These are phyloP conservation scores for Schwanniomyces etchellsii DNA, from an alignment of 1,139 yeast species.

Conservation along the genomic window DNA sequence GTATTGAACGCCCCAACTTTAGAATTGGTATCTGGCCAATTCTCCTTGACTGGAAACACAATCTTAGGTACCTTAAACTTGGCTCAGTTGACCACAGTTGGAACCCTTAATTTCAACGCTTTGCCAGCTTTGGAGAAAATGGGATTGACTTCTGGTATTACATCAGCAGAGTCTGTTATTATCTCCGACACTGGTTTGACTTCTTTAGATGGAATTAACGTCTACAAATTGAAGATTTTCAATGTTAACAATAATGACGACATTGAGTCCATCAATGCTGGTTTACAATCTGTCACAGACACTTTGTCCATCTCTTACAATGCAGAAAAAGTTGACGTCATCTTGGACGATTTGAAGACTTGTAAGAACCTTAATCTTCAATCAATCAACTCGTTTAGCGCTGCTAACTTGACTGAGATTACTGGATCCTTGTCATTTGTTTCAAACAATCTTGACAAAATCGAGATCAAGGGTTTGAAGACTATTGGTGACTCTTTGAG, in stretches of 20 bases:
- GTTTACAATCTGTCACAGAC: conserved; percentile 69
- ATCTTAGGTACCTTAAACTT: conserved; percentile 62
- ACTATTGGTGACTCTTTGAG: conserved; percentile 78
- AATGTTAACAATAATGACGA: conserved; percentile 84
- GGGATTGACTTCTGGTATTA: conserved; percentile 70
- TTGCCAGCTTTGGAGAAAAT: conserved; percentile 74
- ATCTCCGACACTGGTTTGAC: conserved; percentile 85
- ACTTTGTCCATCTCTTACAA: conserved; percentile 77
- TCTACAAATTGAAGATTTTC: conserved; percentile 64
- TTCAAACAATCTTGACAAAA: conserved; percentile 52
- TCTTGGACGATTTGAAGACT: conserved; percentile 65
- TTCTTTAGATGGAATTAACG: conserved; percentile 76
- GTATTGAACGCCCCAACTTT: conserved; percentile 74
- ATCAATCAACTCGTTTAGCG: conserved; percentile 66
- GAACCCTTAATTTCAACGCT: conserved; percentile 71
- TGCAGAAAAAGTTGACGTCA: conserved; percentile 66
- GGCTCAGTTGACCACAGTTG: conserved; percentile 78
- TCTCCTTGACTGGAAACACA: conserved; percentile 61
- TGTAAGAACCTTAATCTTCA: conserved; percentile 86
- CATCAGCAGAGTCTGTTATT: conserved; percentile 64
- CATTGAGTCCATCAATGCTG: conserved; percentile 60
- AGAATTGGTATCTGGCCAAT: conserved; percentile 65
- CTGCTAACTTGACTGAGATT: conserved; percentile 62
- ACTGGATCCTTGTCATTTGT: conserved; percentile 79
- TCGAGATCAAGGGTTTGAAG: conserved; percentile 53